Evolutionary conservation across 768 basidiomycete species (phyloP).

Genomic region (Tricholoma terreum): DNA sequence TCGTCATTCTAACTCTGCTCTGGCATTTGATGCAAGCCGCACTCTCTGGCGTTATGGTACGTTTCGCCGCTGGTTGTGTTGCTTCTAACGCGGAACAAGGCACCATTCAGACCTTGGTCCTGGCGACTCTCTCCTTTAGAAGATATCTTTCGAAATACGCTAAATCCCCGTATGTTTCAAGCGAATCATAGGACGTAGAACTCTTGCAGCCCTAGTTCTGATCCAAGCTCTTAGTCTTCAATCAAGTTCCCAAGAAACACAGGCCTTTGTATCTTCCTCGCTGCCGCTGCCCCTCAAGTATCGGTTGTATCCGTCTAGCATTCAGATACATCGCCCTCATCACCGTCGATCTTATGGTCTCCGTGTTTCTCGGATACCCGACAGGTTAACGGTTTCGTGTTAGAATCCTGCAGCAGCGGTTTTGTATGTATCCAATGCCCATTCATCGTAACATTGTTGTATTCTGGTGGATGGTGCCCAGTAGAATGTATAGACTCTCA

Average conservation of each 20-base stretch:
- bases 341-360: conserved; percentile 2
- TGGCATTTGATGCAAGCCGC: conserved; percentile 30
- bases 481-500: no score
- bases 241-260: background rate
- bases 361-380: conserved; percentile 46
- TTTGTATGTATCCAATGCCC: conserved; percentile 9
- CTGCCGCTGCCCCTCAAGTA: background rate
- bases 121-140: background rate
- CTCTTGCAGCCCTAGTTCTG: background rate
- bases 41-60: conserved; percentile 42
- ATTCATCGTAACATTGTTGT: background rate
- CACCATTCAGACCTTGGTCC: background rate
- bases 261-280: background rate
- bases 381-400: conserved; percentile 12
- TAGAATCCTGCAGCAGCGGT: background rate
- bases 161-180: background rate
- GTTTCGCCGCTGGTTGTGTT: conserved; percentile 10
- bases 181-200: background rate
- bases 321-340: background rate
- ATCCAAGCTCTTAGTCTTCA: background rate
- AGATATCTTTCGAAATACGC: background rate
- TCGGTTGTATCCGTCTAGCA: background rate
- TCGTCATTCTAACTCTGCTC: conserved; percentile 21
- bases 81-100: background rate
- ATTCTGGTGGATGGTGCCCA: background rate